phyloP scores from a whole-genome alignment of 1,139 yeast genomes.

The Saccharomyces pastorianus region DNA sequence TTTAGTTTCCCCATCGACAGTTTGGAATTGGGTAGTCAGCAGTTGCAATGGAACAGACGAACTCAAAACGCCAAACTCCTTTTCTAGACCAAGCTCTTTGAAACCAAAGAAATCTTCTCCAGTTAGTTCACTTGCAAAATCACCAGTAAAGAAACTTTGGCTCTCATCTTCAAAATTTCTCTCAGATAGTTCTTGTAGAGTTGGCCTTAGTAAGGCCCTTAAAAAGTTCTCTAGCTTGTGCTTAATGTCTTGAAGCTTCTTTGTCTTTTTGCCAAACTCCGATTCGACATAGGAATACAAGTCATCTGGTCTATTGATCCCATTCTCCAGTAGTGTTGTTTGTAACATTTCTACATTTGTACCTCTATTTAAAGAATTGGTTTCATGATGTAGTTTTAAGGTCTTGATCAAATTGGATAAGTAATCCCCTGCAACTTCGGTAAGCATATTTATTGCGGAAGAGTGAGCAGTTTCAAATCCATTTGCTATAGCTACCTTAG shows the following conservation, averaged over 20 bases:
- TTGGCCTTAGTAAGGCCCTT: slow-evolving; percentile 77
- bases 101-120: slow-evolving; percentile 98
- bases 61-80: slow-evolving; percentile 78
- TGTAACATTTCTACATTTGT: slow-evolving; percentile 44
- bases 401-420: slow-evolving; percentile 70
- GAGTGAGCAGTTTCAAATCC: slow-evolving; percentile 86
- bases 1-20: slow-evolving; percentile 44
- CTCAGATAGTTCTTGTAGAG: slow-evolving; percentile 66
- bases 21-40: slow-evolving; percentile 56
- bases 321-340: slow-evolving; percentile 70
- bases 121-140: slow-evolving; percentile 72
- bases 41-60: slow-evolving; percentile 84
- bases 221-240: slow-evolving; percentile 63
- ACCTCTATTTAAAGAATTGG: slow-evolving; percentile 42
- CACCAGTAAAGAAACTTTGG: slow-evolving; percentile 91
- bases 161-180: slow-evolving; percentile 79
- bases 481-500: slow-evolving; percentile 81
- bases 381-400: slow-evolving; percentile 62
- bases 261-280: slow-evolving; percentile 59
- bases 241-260: slow-evolving; percentile 61
- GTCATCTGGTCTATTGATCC: slow-evolving; percentile 72
- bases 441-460: slow-evolving; percentile 66
- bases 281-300: slow-evolving; percentile 70
- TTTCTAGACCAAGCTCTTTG: slow-evolving; percentile 85
- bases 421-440: slow-evolving; percentile 79